Percentiles rank a stretch among this genome's conserved stretches.
These are phyloP conservation scores for Crithidia acanthocephali DNA, from an alignment of 208 protist species.

Conservation along the genomic window DNA sequence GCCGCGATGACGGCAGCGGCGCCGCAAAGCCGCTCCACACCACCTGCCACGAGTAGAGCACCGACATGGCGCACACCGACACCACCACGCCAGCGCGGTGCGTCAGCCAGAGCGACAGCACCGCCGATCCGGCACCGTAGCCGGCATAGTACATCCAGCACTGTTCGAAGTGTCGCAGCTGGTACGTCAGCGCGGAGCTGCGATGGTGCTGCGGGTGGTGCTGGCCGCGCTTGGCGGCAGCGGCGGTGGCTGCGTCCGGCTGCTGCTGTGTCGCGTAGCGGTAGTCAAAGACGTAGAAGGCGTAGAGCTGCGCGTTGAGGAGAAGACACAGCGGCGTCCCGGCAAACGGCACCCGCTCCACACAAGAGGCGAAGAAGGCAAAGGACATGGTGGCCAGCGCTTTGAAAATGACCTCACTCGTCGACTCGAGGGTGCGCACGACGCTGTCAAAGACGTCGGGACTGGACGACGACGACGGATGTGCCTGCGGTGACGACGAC, in stretches of 20 bases:
- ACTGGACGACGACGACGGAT: background rate
- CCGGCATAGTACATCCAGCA: conserved; percentile 69
- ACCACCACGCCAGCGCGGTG: conserved; percentile 34
- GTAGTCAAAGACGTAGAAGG: conserved; percentile 83
- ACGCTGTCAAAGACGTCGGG: conserved; percentile 29
- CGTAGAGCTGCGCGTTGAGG: conserved; percentile 69
- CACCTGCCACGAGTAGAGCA: conserved; percentile 65
- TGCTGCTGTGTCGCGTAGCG: conserved; percentile 47
- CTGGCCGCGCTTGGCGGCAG: no score
- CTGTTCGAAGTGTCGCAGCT: conserved; percentile 63
- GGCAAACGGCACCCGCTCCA: conserved; percentile 21
- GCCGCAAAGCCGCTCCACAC: conserved; percentile 49
- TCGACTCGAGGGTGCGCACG: conserved; percentile 20
- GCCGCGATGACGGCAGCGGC: conserved; percentile 37
- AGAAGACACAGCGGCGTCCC: conserved; percentile 35
- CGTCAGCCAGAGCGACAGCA: conserved; percentile 41
- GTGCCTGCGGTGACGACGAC: background rate
- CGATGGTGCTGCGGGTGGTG: conserved; percentile 1
- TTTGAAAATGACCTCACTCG: conserved; percentile 67
- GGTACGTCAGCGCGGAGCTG: conserved; percentile 29
- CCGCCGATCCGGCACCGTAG: conserved; percentile 49
- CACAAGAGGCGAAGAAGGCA: conserved; percentile 29
- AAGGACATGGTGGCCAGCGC: conserved; percentile 58
- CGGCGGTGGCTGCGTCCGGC: background rate
- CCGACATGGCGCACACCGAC: conserved; percentile 50